Base-by-base conservation (phyloP, 768 basidiomycete genomes). In the Trametes villosa region DNA sequence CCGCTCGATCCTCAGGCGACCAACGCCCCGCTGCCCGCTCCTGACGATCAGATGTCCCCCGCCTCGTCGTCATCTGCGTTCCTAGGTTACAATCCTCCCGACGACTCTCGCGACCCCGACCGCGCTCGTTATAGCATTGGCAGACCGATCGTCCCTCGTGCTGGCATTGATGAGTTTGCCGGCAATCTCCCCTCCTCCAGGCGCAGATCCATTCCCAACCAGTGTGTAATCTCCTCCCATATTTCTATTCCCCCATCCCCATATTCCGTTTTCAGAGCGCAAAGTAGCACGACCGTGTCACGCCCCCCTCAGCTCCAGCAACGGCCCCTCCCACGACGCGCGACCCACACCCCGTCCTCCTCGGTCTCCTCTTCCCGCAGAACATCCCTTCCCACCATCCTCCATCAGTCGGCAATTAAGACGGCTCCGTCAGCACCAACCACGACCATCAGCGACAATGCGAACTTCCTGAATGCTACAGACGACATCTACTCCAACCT, bases 401-500 rank as follows among this genome's bases (percentile, higher is more conserved):
- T 72, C 29, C 66, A 66, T 47, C 65, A 64, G 36, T 61, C 69
- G 36, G 22, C 68, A 48, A 56, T 64, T 26, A 54, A 53, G 36
- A 50, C 66, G 29, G 51, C 59, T 24, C 36, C 68, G 27, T 50
- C 58, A 46, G 55, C 67, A n/a, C 55, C 60, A 34, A 53, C 68
- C 52, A 34, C 50, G 50, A 9, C 53, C n/a, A 30, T 34, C 52
- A 49, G 52, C 48, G 49, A 54, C 49, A 51, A 60, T 57, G 56
- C 64, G 34, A 38, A 47, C 26, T 45, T 62, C 40, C 56, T 62
- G 51, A 47, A 38, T 42, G 44, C 44, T 42, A 41, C 60, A 27
- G 74, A 74, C 44, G 73, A 72, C 57, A 60, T 79, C 34, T 79
- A 82, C 66, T 75, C 77, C 3, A 70, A 70, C 53, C 72, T 81